These are phyloP conservation scores for Cyclotella atomus DNA, from an alignment of 108 stramenopile genomes.

Conservation along the genomic window DNA sequence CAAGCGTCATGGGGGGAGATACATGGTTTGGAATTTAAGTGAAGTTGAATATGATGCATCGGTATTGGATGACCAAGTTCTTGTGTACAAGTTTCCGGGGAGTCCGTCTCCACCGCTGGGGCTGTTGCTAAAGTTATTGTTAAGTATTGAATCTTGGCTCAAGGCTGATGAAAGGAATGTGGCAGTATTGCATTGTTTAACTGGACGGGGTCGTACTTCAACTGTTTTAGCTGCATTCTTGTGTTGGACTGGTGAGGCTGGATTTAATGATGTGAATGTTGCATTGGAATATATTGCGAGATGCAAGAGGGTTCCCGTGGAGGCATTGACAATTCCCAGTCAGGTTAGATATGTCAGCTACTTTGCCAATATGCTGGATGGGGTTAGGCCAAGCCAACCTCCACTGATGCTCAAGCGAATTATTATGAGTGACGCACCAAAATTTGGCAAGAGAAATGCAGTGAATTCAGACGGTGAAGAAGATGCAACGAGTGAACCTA, in stretches of 20 bases:
- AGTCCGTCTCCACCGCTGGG: slow-evolving; percentile 95
- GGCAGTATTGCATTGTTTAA: slow-evolving; percentile 96
- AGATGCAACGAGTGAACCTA: background rate
- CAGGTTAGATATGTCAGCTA: slow-evolving; percentile 93
- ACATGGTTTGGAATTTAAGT: slow-evolving; percentile 96
- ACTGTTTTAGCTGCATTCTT: slow-evolving; percentile 92
- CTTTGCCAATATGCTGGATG: slow-evolving; percentile 92
- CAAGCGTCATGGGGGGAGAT: slow-evolving; percentile 74
- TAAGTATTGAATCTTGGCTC: slow-evolving; percentile 94
- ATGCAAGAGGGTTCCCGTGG: slow-evolving; percentile 70
- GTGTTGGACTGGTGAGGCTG: slow-evolving; percentile 95
- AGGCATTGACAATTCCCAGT: slow-evolving; percentile 92
- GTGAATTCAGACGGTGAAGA: background rate
- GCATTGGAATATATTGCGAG: slow-evolving; percentile 90
- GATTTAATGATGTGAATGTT: slow-evolving; percentile 72
- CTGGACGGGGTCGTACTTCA: slow-evolving; percentile 91
- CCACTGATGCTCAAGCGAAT: slow-evolving; percentile 89
- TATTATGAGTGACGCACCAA: slow-evolving; percentile 93
- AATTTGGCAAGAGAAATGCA: slow-evolving; percentile 35
- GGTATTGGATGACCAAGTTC: slow-evolving; percentile 87
- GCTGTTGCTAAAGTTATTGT: slow-evolving; percentile 85
- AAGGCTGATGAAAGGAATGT: slow-evolving; percentile 91
- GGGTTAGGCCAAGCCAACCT: slow-evolving; percentile 78
- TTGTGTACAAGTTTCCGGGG: slow-evolving; percentile 94
- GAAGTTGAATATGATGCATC: slow-evolving; percentile 92